These are phyloP conservation scores for Kwoniella dendrophila DNA, from an alignment of 768 basidiomycete genomes.

Conservation along the genomic window DNA sequence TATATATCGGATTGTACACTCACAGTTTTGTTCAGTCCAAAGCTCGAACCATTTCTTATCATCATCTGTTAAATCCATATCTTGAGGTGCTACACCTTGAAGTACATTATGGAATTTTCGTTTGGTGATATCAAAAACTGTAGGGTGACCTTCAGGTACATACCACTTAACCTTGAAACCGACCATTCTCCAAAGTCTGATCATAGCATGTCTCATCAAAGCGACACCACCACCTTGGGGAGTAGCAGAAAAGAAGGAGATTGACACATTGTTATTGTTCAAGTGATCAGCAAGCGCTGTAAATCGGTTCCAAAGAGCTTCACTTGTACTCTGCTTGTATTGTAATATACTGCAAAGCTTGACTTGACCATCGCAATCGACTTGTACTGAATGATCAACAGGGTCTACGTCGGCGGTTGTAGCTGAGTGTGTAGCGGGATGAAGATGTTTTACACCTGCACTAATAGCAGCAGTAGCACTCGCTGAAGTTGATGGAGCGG, in stretches of 20 bases:
- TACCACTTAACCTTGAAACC: conserved; percentile 57
- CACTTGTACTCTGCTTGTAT: conserved; percentile 69
- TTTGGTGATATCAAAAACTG: conserved; percentile 82
- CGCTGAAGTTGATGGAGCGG: conserved; percentile 46
- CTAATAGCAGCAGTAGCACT: conserved; percentile 46
- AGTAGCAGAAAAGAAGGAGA: conserved; percentile 92
- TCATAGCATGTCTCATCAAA: conserved; percentile 92
- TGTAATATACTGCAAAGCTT: conserved; percentile 75
- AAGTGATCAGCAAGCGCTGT: conserved; percentile 80
- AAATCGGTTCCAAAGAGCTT: conserved; percentile 75
- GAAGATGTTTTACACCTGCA: conserved; percentile 47
- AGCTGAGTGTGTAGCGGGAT: conserved; percentile 52
- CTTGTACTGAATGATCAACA: conserved; percentile 69
- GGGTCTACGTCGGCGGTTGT: conserved; percentile 42
- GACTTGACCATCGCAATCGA: conserved; percentile 83
- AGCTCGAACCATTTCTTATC: conserved; percentile 68
- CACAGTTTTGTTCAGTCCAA: conserved; percentile 78
- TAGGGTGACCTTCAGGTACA: conserved; percentile 65
- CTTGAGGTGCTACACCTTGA: conserved; percentile 83
- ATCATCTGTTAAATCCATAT: conserved; percentile 73
- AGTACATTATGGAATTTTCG: conserved; percentile 60
- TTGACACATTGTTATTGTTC: conserved; percentile 80
- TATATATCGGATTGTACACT: background rate
- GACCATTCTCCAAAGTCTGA: conserved; percentile 68
- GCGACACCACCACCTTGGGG: conserved; percentile 96